Conservation (phyloP, 805 yeast genomes). For the Millerozyma miso region DNA sequence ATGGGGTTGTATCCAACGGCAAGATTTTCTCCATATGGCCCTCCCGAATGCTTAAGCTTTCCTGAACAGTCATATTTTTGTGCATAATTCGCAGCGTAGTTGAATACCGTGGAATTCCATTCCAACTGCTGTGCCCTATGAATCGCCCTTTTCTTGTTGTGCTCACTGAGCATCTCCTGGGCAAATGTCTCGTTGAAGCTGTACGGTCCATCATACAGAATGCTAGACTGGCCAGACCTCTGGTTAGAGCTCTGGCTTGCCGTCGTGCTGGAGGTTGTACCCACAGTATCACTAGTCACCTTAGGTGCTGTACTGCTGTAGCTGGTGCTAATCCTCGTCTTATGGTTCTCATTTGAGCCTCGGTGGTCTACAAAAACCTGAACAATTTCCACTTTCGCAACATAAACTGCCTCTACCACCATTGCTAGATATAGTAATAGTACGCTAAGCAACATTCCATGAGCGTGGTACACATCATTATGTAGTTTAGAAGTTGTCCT, state of each 20-base stretch:
- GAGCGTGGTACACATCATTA: neutral
- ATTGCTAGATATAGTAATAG: neutral
- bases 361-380: neutral
- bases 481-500: neutral
- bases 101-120: conserved; percentile 29
- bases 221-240: neutral
- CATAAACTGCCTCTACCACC: neutral
- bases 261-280: neutral
- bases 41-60: conserved; percentile 30
- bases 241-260: neutral
- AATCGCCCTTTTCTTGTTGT: conserved; percentile 26
- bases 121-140: conserved; percentile 25
- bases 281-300: neutral
- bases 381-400: neutral
- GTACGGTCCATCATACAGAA: conserved; percentile 7
- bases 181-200: conserved; percentile 14
- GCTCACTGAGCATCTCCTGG: conserved; percentile 18
- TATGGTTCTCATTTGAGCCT: neutral
- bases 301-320: neutral
- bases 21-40: conserved; percentile 36
- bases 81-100: conserved; percentile 31
- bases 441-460: neutral
- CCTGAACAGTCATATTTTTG: conserved; percentile 32
- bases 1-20: conserved; percentile 33
- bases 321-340: neutral